A percentile compares a stretch with the other conserved stretches of the same genome.
phyloP scores from a whole-genome alignment of 345 rosid genomes.

The Salix suchowensis region DNA sequence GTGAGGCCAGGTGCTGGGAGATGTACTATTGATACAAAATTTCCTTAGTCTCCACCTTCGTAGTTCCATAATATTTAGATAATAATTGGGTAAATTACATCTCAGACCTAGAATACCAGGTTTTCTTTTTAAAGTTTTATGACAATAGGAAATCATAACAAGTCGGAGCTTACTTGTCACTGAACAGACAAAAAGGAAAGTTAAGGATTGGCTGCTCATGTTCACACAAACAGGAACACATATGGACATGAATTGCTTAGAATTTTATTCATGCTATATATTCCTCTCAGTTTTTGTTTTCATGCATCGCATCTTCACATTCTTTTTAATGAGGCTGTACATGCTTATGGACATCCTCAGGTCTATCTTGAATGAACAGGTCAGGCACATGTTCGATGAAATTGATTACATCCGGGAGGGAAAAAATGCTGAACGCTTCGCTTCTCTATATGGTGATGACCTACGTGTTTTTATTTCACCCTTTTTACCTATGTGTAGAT shows the following conservation, averaged over 20 bases:
- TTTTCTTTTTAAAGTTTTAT: too few relatives aligned
- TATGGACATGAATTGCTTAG: neutral
- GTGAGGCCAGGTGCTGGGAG: too few relatives aligned
- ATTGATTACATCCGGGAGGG: conserved; percentile 86
- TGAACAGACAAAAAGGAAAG: neutral
- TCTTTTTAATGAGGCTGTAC: conserved; percentile 22
- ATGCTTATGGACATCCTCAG: conserved; percentile 43
- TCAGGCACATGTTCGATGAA: conserved; percentile 98
- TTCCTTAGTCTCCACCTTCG: too few relatives aligned
- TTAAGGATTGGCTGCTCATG: neutral
- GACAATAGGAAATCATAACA: neutral
- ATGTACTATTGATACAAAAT: too few relatives aligned
- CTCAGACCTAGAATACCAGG: too few relatives aligned
- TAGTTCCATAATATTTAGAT: too few relatives aligned
- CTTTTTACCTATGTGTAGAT: neutral
- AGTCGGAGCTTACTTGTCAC: neutral
- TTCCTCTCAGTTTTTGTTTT: neutral
- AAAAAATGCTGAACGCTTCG: conserved; percentile 91
- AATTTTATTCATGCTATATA: neutral
- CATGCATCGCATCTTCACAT: neutral
- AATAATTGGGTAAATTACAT: too few relatives aligned
- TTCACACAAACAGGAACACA: neutral
- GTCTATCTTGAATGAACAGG: conserved; percentile 68
- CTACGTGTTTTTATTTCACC: conserved; percentile 43
- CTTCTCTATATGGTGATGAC: conserved; percentile 58